A percentile compares a stretch with the other conserved stretches of the same genome.
Evolutionary conservation across 2,329 filamentous ascomycete species (phyloP).

Genomic region (Penicillium sp.): DNA sequence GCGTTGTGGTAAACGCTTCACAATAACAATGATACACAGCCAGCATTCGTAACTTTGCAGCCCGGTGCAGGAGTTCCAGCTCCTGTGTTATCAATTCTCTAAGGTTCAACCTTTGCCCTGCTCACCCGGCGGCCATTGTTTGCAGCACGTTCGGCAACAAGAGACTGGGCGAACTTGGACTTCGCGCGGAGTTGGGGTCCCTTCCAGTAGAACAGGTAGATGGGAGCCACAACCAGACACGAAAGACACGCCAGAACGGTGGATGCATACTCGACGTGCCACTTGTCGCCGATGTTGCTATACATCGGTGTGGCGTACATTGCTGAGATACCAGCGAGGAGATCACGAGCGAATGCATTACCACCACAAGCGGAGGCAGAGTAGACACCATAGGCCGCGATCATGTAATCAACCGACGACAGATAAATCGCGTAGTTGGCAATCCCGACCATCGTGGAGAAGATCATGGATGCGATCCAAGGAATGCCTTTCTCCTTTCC

Average conservation of each 20-base stretch:
- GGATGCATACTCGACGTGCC: constrained; percentile 54
- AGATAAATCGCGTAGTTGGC: constrained; percentile 72
- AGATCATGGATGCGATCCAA: constrained; percentile 68
- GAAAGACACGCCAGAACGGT: constrained; percentile 61
- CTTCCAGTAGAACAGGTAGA: constrained; percentile 64
- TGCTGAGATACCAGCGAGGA: constrained; percentile 68
- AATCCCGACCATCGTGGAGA: constrained; percentile 64
- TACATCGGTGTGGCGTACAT: constrained; percentile 65
- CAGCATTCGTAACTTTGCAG: neutral
- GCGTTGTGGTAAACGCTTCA: neutral
- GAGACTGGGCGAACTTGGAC: constrained; percentile 60
- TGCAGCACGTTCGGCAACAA: constrained; percentile 37
- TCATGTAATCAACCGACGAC: constrained; percentile 74
- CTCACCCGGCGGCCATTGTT: constrained; percentile 28
- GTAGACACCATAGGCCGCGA: constrained; percentile 69
- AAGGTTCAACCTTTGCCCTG: constrained; percentile 20
- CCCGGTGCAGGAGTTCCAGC: neutral
- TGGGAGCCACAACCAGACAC: constrained; percentile 56
- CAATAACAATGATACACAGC: neutral
- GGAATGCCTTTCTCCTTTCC: constrained; percentile 59
- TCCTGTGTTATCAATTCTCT: neutral
- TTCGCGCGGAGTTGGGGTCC: constrained; percentile 56
- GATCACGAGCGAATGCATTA: constrained; percentile 70
- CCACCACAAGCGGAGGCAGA: constrained; percentile 71
- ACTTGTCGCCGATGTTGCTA: constrained; percentile 53